Conservation (phyloP, 148 eudicot species). For the Vaccinium myrtillus region DNA sequence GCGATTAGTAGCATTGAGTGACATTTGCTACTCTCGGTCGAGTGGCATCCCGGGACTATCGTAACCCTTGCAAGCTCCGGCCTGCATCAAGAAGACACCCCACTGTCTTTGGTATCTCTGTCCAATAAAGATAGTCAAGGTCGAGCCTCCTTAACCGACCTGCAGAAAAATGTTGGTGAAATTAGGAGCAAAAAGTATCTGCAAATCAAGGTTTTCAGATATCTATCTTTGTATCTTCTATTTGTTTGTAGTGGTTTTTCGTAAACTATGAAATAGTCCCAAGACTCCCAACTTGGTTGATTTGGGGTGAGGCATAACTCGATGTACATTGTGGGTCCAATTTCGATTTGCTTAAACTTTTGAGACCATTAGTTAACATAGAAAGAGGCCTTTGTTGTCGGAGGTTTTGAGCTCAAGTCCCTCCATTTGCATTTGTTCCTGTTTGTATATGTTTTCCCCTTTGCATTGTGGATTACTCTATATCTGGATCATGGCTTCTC, state of each 20-base stretch:
- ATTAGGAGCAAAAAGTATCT: not conserved
- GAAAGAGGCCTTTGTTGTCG: not conserved
- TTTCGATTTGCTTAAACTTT: not conserved
- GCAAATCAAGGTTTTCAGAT: not conserved
- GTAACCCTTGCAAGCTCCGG: too few species aligned
- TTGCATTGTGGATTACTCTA: not conserved
- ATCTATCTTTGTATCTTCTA: too few species aligned
- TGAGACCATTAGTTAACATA: not conserved
- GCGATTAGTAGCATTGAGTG: too few species aligned
- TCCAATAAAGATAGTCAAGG: not conserved
- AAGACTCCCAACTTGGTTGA: not conserved
- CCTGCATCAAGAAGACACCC: not conserved
- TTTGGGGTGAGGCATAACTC: not conserved
- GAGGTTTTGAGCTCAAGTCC: not conserved
- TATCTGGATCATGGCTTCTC: not conserved
- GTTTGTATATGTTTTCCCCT: not conserved
- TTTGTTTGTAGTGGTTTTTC: not conserved
- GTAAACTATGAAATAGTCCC: constrained; percentile 1
- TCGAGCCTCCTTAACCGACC: not conserved
- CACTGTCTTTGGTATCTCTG: not conserved
- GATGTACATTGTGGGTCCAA: not conserved
- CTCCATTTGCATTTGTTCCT: not conserved
- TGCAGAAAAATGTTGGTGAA: not conserved
- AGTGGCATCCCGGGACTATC: too few species aligned
- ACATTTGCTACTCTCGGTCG: too few species aligned